phyloP scores from a whole-genome alignment of 1,284 basidiomycete genomes.

The Ganoderma meredithae region DNA sequence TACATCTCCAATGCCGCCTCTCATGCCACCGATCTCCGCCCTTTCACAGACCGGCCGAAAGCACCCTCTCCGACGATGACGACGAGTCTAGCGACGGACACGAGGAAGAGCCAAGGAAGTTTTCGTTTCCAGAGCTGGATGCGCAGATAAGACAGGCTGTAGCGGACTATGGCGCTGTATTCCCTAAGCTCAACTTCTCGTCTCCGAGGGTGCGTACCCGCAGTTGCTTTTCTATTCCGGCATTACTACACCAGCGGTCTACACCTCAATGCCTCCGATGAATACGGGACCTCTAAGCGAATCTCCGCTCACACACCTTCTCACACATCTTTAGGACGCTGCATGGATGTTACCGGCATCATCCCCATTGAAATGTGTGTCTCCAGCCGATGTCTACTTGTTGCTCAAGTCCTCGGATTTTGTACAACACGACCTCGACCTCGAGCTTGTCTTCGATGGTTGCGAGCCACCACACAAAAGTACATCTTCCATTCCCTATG shows the following conservation, averaged over 20 bases:
- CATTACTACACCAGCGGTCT: not conserved
- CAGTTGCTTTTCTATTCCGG: not conserved
- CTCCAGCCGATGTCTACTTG: constrained; percentile 91
- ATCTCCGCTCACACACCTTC: constrained; percentile 3
- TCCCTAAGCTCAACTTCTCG: constrained; percentile 96
- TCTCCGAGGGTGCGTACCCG: constrained; percentile 75
- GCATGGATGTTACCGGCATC: constrained; percentile 92
- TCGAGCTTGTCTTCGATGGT: constrained; percentile 67
- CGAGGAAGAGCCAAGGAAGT: constrained; percentile 49
- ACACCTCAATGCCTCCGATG: not conserved
- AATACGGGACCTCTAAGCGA: not conserved
- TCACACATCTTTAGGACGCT: constrained; percentile 70
- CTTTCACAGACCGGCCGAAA: constrained; percentile 54
- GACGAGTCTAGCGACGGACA: constrained; percentile 52
- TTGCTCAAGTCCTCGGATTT: constrained; percentile 95
- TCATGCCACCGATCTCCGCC: constrained; percentile 22
- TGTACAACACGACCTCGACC: constrained; percentile 79
- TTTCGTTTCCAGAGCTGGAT: constrained; percentile 83
- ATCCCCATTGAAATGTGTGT: constrained; percentile 85
- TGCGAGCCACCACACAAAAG: constrained; percentile 44
- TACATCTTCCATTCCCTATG: constrained; percentile 46
- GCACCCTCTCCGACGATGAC: constrained; percentile 68
- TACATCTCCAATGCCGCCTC: constrained; percentile 23
- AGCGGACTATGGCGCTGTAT: constrained; percentile 80
- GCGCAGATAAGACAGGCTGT: constrained; percentile 75